A percentile compares a stretch with the other conserved stretches of the same genome.
phyloP scores from a whole-genome alignment of 352 stramenopile species.

The Phytophthora pisi region DNA sequence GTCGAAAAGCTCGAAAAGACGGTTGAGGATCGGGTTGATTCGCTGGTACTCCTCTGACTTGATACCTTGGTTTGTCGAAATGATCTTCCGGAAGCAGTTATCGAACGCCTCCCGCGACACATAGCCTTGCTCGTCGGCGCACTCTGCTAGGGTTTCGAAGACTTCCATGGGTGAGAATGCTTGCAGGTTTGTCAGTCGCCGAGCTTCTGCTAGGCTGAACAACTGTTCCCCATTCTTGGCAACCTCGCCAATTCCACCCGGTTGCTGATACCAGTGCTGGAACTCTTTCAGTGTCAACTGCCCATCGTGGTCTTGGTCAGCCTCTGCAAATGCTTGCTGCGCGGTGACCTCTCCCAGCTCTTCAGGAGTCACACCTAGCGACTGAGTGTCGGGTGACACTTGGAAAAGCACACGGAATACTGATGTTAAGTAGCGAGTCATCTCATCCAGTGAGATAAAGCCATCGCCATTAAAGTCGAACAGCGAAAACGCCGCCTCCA shows the following conservation, averaged over 20 bases:
- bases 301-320: conserved; percentile 73
- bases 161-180: conserved; percentile 78
- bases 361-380: conserved; percentile 68
- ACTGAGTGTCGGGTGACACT: conserved; percentile 69
- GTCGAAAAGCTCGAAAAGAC: conserved; percentile 86
- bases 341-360: conserved; percentile 83
- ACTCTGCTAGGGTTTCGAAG: conserved; percentile 76
- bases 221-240: conserved; percentile 82
- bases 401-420: conserved; percentile 89
- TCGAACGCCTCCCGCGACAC: conserved; percentile 79
- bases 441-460: conserved; percentile 87
- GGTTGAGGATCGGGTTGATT: conserved; percentile 77
- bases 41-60: conserved; percentile 62
- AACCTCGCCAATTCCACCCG: conserved; percentile 72
- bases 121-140: conserved; percentile 70
- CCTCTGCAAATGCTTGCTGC: conserved; percentile 77
- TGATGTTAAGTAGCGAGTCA: conserved; percentile 88
- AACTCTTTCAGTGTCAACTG: conserved; percentile 87
- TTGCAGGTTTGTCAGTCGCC: conserved; percentile 79
- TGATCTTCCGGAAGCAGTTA: conserved; percentile 79
- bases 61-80: conserved; percentile 56
- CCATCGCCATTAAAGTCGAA: conserved; percentile 92
- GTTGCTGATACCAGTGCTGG: conserved; percentile 83
- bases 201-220: conserved; percentile 74
- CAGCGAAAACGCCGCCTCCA: conserved; percentile 82